Conservation (phyloP, 805 yeast genomes). For the Monosporozyma yasuniensis region DNA sequence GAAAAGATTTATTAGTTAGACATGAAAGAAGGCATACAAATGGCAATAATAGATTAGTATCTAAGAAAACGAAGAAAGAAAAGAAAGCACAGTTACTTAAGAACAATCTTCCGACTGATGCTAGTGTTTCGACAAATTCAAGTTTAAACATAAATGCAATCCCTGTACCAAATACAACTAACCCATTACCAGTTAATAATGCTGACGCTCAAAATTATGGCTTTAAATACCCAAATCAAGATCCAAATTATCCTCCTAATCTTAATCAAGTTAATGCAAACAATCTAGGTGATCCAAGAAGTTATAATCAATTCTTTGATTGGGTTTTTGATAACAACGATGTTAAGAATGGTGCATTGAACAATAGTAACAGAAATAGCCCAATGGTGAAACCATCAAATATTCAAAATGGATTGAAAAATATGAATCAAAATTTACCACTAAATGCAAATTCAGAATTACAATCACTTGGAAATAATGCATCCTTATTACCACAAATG, state of each 20-base stretch:
- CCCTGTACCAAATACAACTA: neutral
- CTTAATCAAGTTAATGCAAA: neutral
- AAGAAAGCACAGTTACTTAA: neutral
- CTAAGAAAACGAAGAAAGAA: neutral
- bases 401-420: neutral
- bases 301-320: slow-evolving; percentile 12
- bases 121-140: neutral
- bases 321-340: slow-evolving; percentile 13
- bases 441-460: neutral
- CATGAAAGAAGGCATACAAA: slow-evolving; percentile 36
- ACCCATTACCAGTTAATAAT: neutral
- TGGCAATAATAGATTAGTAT: slow-evolving; percentile 3
- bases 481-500: neutral
- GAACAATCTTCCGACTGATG: neutral
- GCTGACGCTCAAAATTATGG: too few relatives aligned
- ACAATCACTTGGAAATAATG: neutral
- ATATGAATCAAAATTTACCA: neutral
- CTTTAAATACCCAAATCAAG: neutral
- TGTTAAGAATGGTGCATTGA: neutral
- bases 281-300: slow-evolving; percentile 1
- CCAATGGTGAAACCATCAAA: neutral
- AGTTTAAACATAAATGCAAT: neutral
- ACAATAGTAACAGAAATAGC: neutral
- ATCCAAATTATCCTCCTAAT: neutral
- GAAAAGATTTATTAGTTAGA: slow-evolving; percentile 45